Evolutionary conservation across 805 yeast species (phyloP), one percentile per base, ranked within the genome.

Genomic region (Candida easanensis): DNA sequence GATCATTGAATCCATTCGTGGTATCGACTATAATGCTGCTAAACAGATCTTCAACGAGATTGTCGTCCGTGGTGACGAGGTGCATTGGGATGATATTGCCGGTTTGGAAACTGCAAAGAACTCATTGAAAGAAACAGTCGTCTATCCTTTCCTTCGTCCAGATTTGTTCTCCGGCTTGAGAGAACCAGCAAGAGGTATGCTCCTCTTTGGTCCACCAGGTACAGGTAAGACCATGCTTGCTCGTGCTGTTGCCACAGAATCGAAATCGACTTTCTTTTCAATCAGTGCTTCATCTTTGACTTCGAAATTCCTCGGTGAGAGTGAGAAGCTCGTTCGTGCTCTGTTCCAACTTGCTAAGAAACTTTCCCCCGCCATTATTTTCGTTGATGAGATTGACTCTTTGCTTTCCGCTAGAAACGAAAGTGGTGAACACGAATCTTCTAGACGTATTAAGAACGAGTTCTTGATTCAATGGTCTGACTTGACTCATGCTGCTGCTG

Each of bases 171-270:
- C 80, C 46, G 98, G 98, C 1, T 69, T 93, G 46, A 73, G 98
- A 53, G 98, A 90, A 65, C 99, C 99, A 0, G 93, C 96, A 0
- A 70, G 97, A 54, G 99, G 99, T 3, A 90, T 91, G 97, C 70
- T 91, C 21, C 66, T 91, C 35, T 91, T 91, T 66, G 99, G 99
- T 0, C 99, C 99, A 0, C 98, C 99, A 0, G 99, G 99, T 7
- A 91, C 99, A 0, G 99, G 99, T 46, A 91, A 91, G 57, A 91
- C 99, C 0, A 91, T 93, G 99, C 73, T 91, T 50, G 98, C 98
- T 0, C 73, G 96, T 51, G 97, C 99, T 0, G 98, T 93, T 5
- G 98, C 98, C 1, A 89, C 97, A 0, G 98, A 93, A 64, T 86
- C 96, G 3, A 84, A 86, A 48, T 88, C 97, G 0, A 91, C 98